Percentiles rank a stretch among this genome's conserved stretches.
These are phyloP conservation scores for Arbutus unedo DNA, from an alignment of 148 eudicot genomes.

Conservation along the genomic window DNA sequence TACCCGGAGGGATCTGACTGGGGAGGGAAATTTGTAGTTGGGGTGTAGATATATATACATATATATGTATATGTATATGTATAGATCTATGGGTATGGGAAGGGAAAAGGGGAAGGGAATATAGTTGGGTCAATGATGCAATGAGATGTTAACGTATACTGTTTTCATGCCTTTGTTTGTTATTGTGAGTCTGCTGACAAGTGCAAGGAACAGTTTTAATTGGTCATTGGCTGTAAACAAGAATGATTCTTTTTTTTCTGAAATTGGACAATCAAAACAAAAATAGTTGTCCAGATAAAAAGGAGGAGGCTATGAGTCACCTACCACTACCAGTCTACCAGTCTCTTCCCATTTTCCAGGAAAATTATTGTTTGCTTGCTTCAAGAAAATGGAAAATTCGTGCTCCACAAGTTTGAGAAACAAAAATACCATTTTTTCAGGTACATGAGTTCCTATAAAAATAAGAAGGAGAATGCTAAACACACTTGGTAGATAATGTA, in stretches of 20 bases:
- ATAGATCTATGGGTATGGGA: background rate
- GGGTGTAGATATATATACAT: background rate
- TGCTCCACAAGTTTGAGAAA: too few relatives aligned
- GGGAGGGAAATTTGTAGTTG: background rate
- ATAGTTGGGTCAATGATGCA: constrained; percentile 8
- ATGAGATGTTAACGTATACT: background rate
- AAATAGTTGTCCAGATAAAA: background rate
- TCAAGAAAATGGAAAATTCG: background rate
- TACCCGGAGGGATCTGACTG: background rate
- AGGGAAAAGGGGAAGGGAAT: background rate
- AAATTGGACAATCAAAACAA: background rate
- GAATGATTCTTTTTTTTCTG: background rate
- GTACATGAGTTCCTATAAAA: too few relatives aligned
- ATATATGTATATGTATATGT: background rate
- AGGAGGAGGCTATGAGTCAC: background rate
- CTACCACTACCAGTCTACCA: background rate
- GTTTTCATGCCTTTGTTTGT: background rate
- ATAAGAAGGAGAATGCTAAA: too few relatives aligned
- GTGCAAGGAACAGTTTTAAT: background rate
- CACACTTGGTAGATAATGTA: too few relatives aligned
- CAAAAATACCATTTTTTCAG: too few relatives aligned
- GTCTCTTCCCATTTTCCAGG: background rate
- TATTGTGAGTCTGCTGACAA: background rate
- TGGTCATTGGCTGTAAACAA: background rate
- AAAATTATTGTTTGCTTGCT: background rate